Base-by-base conservation (phyloP, 2,329 filamentous ascomycete species). In the Aureobasidium sp. region DNA sequence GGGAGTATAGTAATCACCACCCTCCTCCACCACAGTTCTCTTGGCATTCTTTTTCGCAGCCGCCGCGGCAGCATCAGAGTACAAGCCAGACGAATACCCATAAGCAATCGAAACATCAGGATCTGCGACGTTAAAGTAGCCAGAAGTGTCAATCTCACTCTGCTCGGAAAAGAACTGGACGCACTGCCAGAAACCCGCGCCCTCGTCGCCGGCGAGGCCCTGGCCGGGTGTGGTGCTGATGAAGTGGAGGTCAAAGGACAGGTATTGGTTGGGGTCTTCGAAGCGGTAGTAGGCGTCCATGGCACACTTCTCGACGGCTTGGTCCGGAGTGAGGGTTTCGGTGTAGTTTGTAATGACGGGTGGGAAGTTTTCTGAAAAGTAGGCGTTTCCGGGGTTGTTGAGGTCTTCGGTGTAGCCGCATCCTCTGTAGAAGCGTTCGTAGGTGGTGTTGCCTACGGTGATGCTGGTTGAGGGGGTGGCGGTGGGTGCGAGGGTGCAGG, bases 91-190 rank as follows among this genome's bases (percentile, higher is more conserved):
- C 13, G 40, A 37, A 23, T 57, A 57, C 5, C 54, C 54, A 37
- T 57, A 57, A 7, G 54, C 54, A 31, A 57, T 29, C 21, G 8
- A 19, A 10, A 57, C 54, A 31, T 15, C 19, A 35, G 40, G 21
- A n/a, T 57, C 47, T 10, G 40, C 8, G 13, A 57, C 23, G 11
- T 57, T 37, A 29, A 57, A 57, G 42, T 57, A 57, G 4, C 40
- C 40, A 7, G 54, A 57, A 31, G 54, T 29, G 23, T 57, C 54
- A 5, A 3, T 38, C 13, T 57, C 54, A 15, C 54, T 57, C 40
- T 57, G 54, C 31, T 57, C 54, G 10, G 54, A 57, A 23, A 57
- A 57, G 54, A 37, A 57, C 42, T 57, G 40, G 8, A 57, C 54
- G 21, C 54, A 57, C 15, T 57, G 27, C 54, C 54, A 57, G 31